phyloP scores from a whole-genome alignment of 441 rosid species.

The Syzygium syzygioides region DNA sequence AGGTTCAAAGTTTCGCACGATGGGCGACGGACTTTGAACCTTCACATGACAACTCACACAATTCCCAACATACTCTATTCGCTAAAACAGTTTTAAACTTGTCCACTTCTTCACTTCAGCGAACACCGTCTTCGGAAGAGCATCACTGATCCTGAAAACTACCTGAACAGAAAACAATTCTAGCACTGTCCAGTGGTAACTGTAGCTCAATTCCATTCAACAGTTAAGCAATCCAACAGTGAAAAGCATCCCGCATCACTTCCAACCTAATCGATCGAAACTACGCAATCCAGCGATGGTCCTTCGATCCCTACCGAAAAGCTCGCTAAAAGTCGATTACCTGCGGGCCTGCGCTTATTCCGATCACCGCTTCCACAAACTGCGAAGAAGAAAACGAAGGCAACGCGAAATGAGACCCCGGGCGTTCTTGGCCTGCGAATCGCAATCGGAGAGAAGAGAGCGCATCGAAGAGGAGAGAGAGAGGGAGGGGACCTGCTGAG shows the following conservation, averaged over 20 bases:
- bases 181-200: not conserved
- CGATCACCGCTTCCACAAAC: conserved; percentile 84
- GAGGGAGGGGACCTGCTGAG: conserved; percentile 55
- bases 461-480: not conserved
- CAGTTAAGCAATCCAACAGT: not conserved
- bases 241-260: not conserved
- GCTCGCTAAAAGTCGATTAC: conserved; percentile 22
- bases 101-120: not conserved
- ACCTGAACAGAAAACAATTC: not conserved
- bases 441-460: not conserved
- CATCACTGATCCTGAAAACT: not conserved
- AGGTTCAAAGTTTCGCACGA: not conserved
- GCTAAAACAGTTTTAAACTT: not conserved
- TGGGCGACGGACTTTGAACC: not conserved
- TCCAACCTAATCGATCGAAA: not conserved
- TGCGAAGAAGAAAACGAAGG: conserved; percentile 14
- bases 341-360: conserved; percentile 50
- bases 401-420: not conserved
- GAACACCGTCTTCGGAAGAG: not conserved
- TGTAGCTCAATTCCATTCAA: not conserved
- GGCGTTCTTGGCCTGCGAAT: not conserved
- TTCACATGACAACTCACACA: not conserved
- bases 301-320: conserved; percentile 1
- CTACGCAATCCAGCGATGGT: not conserved
- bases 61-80: not conserved